phyloP scores from a whole-genome alignment of 2,329 filamentous ascomycete genomes.

The Salinomyces thailandicus region DNA sequence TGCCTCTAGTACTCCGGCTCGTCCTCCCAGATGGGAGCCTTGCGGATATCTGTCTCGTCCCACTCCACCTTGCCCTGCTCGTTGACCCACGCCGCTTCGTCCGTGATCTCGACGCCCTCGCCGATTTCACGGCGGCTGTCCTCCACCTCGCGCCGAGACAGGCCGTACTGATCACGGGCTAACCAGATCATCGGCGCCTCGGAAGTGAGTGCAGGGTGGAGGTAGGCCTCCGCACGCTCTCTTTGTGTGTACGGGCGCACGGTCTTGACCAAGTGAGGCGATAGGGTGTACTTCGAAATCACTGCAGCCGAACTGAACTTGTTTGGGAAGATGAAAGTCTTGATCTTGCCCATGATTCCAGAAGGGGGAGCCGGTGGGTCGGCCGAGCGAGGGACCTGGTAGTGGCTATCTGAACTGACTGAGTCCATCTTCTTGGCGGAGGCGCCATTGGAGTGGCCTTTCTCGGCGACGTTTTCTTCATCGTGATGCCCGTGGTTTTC shows the following conservation, averaged over 20 bases:
- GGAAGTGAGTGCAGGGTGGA: conserved; percentile 34
- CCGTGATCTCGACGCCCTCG: conserved; percentile 26
- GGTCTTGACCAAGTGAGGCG: conserved; percentile 23
- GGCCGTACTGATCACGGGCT: conserved; percentile 32
- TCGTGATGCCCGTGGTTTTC: conserved; percentile 1
- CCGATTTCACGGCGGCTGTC: conserved; percentile 28
- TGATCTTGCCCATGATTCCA: conserved; percentile 12
- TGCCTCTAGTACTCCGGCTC: conserved; percentile 7
- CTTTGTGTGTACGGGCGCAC: conserved; percentile 18
- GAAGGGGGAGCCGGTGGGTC: not conserved
- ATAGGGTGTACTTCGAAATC: conserved; percentile 24
- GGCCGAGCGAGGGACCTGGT: conserved; percentile 1
- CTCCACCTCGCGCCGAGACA: conserved; percentile 31
- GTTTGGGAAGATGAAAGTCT: conserved; percentile 11
- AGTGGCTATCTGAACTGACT: not conserved
- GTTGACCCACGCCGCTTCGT: conserved; percentile 35
- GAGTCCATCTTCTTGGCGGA: not conserved
- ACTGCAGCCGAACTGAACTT: conserved; percentile 8
- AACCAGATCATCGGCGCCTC: conserved; percentile 36
- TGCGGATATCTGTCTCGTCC: conserved; percentile 28
- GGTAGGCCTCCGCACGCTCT: conserved; percentile 32
- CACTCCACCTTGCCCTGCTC: conserved; percentile 36
- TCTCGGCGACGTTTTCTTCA: conserved; percentile 17
- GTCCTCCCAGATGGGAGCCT: conserved; percentile 31
- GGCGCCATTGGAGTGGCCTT: conserved; percentile 8